Evolutionary conservation across 2,329 filamentous ascomycete genomes (phyloP), one percentile per base, ranked within the genome.

Genomic region (Diaporthe capsici): DNA sequence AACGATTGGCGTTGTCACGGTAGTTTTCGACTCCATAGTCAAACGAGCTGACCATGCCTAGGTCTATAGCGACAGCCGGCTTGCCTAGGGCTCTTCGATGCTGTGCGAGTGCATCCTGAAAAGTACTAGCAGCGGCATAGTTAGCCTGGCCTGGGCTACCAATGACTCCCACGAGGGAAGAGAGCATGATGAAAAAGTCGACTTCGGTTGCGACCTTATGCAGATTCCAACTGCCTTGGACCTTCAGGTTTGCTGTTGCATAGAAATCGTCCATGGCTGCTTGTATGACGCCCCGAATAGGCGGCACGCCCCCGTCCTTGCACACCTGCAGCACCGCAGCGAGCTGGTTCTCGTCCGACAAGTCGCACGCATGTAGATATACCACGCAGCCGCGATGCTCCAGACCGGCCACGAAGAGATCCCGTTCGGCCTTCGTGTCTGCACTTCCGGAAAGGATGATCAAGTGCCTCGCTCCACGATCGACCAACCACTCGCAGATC

Each of bases 41-140:
- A 25, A 63, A 3, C 6, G n/a, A n/a, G 10, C 12, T 20, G 31
- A 73, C 34, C 34, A 65, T n/a, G 9, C 71, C 71, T 4, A 73
- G 39, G 28, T 73, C 58, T 13, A 73, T 10, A 17, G 22, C 28
- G n/a, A 34, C 44, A 15, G 37, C 71, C 8, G 28, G 37, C 31
- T 44, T n/a, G 47, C 71, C 71, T 15, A 25, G 37, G 5, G 57
- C 17, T 5, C 72, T 65, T 13, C 76, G 73, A 28, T 74, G 42
- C n/a, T 65, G 28, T 20, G 76, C 76, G 17, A 82, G 76, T 3
- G 78, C 76, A 63, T 83, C 82, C 39, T 82, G 76, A 76, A 78
- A 83, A 20, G 78, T 77, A 71, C 82, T 83, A 31, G 76, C 82
- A 3, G 80, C 80, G 22, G 75, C 76, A 55, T 83, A 82, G 49